These are phyloP conservation scores for Rhododendron ferrugineum DNA, from an alignment of 148 eudicot genomes.

Conservation along the genomic window DNA sequence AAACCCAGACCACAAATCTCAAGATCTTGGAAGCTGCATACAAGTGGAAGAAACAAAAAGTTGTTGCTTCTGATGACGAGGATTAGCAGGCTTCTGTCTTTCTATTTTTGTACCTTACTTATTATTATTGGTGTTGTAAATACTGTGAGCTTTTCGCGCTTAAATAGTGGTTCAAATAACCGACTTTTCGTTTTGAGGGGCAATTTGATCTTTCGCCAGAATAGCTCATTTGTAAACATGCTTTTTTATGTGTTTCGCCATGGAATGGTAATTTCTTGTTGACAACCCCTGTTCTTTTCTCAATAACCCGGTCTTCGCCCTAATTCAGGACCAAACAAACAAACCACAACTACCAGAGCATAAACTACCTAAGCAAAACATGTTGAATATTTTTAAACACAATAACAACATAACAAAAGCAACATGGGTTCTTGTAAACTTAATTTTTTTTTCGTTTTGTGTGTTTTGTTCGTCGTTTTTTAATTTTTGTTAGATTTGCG, in stretches of 20 bases:
- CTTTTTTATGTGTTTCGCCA: background rate
- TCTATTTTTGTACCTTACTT: background rate
- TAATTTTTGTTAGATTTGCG: no score
- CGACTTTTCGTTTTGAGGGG: background rate
- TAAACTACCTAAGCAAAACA: background rate
- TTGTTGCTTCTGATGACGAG: constrained; percentile 20
- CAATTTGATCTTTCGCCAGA: background rate
- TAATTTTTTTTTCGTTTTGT: no score
- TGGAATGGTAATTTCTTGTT: background rate
- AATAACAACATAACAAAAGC: background rate
- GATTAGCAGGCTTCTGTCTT: constrained; percentile 21
- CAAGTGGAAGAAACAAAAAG: constrained; percentile 67
- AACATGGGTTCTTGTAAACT: no score
- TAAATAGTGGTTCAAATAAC: background rate
- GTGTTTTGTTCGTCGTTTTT: no score
- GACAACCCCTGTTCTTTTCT: background rate
- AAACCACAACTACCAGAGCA: background rate
- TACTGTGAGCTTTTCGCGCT: background rate
- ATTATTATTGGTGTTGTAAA: background rate
- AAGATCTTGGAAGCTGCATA: constrained; percentile 65
- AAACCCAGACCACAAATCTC: constrained; percentile 42
- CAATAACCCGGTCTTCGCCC: background rate
- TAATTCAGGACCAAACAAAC: no score
- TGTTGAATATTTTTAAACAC: background rate
- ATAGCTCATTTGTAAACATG: background rate